phyloP scores from a whole-genome alignment of 805 yeast species.

The Zygotorulaspora florentina region DNA sequence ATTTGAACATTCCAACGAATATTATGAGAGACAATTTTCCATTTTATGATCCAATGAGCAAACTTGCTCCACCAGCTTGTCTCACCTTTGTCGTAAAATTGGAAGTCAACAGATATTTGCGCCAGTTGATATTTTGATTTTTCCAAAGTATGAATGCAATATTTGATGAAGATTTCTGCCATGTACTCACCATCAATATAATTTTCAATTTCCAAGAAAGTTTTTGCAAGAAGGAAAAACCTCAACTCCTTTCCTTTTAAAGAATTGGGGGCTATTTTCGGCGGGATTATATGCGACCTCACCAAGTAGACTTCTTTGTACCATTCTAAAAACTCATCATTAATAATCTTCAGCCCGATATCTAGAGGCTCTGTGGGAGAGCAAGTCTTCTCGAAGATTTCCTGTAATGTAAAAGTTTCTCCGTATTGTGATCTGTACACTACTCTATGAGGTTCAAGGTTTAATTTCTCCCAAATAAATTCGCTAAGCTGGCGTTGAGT shows the following conservation, averaged over 20 bases:
- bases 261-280: constrained; percentile 14
- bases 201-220: constrained; percentile 38
- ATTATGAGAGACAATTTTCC: constrained; percentile 39
- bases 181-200: constrained; percentile 38
- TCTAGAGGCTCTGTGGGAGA: constrained; percentile 17
- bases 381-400: constrained; percentile 19
- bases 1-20: constrained; percentile 39
- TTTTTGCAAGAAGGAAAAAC: constrained; percentile 31
- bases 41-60: constrained; percentile 35
- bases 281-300: constrained; percentile 24
- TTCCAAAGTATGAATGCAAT: constrained; percentile 34
- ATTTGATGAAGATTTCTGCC: constrained; percentile 32
- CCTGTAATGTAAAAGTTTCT: constrained; percentile 21
- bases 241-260: constrained; percentile 25
- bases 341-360: constrained; percentile 32
- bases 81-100: constrained; percentile 13
- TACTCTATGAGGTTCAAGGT: constrained; percentile 35
- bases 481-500: constrained; percentile 33
- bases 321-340: constrained; percentile 29
- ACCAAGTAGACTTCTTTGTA: constrained; percentile 22
- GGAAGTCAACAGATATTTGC: constrained; percentile 37
- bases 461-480: constrained; percentile 37
- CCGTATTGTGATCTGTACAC: constrained; percentile 30
- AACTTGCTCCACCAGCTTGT: constrained; percentile 35
- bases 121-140: constrained; percentile 39